These are phyloP conservation scores for Angomonas ambiguus DNA, from an alignment of 208 protist genomes.

Conservation along the genomic window DNA sequence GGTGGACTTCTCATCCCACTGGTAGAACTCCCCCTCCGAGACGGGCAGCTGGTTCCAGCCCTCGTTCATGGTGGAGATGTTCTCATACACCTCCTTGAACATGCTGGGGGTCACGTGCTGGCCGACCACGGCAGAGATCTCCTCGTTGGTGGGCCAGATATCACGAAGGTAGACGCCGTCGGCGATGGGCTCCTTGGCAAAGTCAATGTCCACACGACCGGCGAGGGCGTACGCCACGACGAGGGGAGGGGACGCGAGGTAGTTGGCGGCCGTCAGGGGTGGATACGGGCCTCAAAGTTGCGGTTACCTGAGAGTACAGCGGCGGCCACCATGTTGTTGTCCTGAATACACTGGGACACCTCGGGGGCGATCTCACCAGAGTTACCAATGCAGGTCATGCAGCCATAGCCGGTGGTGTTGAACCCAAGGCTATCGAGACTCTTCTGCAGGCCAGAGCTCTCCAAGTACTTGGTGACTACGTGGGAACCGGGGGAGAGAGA, in stretches of 20 bases:
- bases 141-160: conserved; percentile 94
- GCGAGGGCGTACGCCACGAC: conserved; percentile 96
- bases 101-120: conserved; percentile 83
- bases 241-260: conserved; percentile 94
- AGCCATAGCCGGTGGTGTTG: conserved; percentile 93
- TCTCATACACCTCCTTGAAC: conserved; percentile 90
- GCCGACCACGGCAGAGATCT: conserved; percentile 74
- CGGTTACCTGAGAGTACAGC: conserved; percentile 96
- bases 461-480: conserved; percentile 94
- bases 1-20: conserved; percentile 93
- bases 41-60: conserved; percentile 91
- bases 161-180: conserved; percentile 94
- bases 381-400: conserved; percentile 98
- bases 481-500: conserved; percentile 94
- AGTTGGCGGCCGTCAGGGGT: conserved; percentile 93
- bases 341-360: conserved; percentile 89
- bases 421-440: conserved; percentile 90
- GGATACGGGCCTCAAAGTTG: conserved; percentile 96
- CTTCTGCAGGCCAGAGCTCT: conserved; percentile 77
- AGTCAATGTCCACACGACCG: conserved; percentile 94
- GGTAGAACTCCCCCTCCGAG: conserved; percentile 84
- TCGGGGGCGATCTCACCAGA: conserved; percentile 87
- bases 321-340: conserved; percentile 91
- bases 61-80: conserved; percentile 88
- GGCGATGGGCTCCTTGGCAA: conserved; percentile 86